A percentile compares a stretch with the other conserved stretches of the same genome.
phyloP scores from a whole-genome alignment of 2,329 filamentous ascomycete species.

The Epichloe bromicola region DNA sequence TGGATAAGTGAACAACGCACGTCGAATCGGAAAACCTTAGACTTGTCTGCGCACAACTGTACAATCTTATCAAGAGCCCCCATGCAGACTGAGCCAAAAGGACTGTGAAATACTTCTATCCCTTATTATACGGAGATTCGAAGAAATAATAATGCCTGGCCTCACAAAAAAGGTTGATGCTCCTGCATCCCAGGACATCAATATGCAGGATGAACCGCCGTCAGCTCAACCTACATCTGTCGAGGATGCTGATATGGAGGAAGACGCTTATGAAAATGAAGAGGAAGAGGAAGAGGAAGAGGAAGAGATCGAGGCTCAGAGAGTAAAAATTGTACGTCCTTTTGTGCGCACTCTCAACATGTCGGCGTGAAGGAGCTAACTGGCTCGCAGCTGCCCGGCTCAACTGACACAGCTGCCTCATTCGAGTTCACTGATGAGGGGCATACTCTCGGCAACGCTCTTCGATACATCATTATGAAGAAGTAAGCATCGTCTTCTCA shows the following conservation, averaged over 20 bases:
- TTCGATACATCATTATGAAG: constrained; percentile 96
- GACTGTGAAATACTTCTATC: no score
- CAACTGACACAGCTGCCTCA: constrained; percentile 76
- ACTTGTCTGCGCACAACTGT: neutral
- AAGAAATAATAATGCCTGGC: constrained; percentile 21
- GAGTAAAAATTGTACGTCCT: constrained; percentile 46
- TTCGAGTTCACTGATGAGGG: constrained; percentile 93
- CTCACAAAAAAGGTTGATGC: constrained; percentile 24
- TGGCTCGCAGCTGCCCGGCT: constrained; percentile 58
- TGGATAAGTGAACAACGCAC: neutral
- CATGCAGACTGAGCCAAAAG: no score
- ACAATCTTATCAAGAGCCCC: no score
- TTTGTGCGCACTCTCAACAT: neutral
- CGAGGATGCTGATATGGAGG: constrained; percentile 22
- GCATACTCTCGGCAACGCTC: constrained; percentile 86
- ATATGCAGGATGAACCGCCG: constrained; percentile 33
- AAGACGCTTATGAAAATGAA: constrained; percentile 17
- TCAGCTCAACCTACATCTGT: constrained; percentile 22
- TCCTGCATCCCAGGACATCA: constrained; percentile 20
- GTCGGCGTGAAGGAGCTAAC: neutral
- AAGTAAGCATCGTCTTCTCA: constrained; percentile 51
- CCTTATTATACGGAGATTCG: no score
- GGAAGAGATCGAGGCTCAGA: constrained; percentile 36
- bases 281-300: constrained; percentile 31
- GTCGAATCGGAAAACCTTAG: neutral